Conservation (phyloP, 2,329 filamentous ascomycete species). For the Aspergillus novofumigatus region DNA sequence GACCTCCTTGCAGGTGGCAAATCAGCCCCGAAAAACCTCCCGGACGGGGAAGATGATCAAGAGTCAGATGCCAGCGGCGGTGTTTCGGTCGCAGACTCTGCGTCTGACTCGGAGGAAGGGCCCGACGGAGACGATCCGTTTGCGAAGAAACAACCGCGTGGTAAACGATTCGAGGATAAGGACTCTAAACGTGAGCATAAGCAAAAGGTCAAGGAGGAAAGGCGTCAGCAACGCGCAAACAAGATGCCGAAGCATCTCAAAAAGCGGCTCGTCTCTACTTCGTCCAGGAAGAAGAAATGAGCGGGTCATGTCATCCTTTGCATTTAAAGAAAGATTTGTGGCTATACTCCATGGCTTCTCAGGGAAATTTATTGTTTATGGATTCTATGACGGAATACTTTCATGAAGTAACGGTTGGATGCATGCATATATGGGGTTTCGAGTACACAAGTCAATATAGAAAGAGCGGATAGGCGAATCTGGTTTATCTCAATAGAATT, state of each 20-base stretch:
- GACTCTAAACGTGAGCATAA: constrained; percentile 88
- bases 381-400: background rate
- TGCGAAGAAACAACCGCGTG: constrained; percentile 66
- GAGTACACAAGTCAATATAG: constrained; percentile 22
- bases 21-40: constrained; percentile 18
- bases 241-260: constrained; percentile 98
- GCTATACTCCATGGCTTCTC: background rate
- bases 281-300: constrained; percentile 35
- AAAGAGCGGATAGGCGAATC: constrained; percentile 9
- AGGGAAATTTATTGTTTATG: constrained; percentile 2
- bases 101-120: constrained; percentile 47
- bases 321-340: background rate
- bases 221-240: constrained; percentile 84
- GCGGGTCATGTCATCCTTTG: background rate
- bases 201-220: constrained; percentile 86
- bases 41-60: constrained; percentile 33
- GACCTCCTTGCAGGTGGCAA: constrained; percentile 71
- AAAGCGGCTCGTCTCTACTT: constrained; percentile 52
- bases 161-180: constrained; percentile 86
- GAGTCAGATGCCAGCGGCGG: constrained; percentile 34
- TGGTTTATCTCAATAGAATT: background rate
- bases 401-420: background rate
- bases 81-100: constrained; percentile 29
- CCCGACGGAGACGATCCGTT: constrained; percentile 45
- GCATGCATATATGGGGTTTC: constrained; percentile 5